Conservation (phyloP, 2,329 filamentous ascomycete genomes). For the Leptographium wingfieldii region DNA sequence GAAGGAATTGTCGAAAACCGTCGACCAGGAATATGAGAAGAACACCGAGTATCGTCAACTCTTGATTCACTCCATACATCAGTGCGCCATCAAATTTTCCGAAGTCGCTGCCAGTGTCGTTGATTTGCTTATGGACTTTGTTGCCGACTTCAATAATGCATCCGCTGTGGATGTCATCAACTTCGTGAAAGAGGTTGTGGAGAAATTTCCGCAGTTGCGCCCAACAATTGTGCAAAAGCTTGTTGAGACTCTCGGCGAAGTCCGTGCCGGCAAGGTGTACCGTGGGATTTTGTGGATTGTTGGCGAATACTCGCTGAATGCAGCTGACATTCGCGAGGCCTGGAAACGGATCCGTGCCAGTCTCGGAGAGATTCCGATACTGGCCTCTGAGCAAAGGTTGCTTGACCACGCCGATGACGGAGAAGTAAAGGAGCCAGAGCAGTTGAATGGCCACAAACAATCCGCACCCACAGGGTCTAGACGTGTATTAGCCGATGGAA, state of each 20-base stretch:
- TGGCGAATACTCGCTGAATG: constrained; percentile 89
- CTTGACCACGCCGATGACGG: constrained; percentile 72
- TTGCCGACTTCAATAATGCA: constrained; percentile 93
- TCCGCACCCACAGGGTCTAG: constrained; percentile 70
- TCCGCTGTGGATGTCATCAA: constrained; percentile 96
- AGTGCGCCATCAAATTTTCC: constrained; percentile 97
- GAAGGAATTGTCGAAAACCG: constrained; percentile 94
- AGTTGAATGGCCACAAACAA: constrained; percentile 68
- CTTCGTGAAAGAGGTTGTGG: constrained; percentile 97
- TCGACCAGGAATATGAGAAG: constrained; percentile 98
- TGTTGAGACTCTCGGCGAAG: constrained; percentile 81
- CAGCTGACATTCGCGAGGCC: constrained; percentile 86
- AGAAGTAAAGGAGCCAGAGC: constrained; percentile 48
- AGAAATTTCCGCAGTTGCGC: constrained; percentile 88
- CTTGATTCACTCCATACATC: constrained; percentile 92
- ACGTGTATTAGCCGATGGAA: constrained; percentile 89
- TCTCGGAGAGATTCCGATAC: constrained; percentile 90
- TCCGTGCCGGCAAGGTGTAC: constrained; percentile 94
- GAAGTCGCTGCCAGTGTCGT: constrained; percentile 96
- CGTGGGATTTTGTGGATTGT: constrained; percentile 95
- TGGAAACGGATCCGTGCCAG: constrained; percentile 95
- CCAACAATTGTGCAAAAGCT: constrained; percentile 78
- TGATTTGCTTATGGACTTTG: constrained; percentile 96
- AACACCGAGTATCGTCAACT: constrained; percentile 90
- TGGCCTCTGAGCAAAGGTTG: constrained; percentile 85